Evolutionary conservation across 2,329 filamentous ascomycete species (phyloP).

Genomic region (Beauveria rudraprayagi): DNA sequence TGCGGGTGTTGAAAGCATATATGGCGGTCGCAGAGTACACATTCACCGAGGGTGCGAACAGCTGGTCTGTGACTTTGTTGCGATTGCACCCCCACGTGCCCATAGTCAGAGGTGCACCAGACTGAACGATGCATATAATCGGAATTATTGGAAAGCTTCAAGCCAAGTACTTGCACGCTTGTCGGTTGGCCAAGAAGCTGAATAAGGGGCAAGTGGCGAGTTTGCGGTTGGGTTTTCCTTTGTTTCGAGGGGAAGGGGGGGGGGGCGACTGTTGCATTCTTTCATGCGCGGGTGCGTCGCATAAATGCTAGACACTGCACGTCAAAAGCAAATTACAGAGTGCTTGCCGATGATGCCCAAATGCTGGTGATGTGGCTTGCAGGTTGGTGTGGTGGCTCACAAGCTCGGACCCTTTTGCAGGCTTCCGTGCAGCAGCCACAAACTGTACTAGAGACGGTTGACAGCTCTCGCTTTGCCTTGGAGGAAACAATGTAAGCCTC

Average conservation of each 20-base stretch:
- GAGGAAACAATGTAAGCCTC: neutral
- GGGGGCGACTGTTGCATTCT: neutral
- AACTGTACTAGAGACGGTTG: no score
- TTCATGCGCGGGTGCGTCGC: neutral
- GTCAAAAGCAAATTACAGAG: constrained; percentile 8
- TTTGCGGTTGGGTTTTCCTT: neutral
- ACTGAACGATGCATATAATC: neutral
- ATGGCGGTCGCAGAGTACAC: no score
- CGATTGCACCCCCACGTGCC: no score
- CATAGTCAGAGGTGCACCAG: no score
- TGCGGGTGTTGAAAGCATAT: no score
- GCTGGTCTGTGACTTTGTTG: no score
- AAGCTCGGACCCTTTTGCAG: neutral
- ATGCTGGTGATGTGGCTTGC: constrained; percentile 6
- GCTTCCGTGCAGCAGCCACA: no score
- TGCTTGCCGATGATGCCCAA: neutral
- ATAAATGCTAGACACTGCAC: neutral
- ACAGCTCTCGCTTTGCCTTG: neutral
- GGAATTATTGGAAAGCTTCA: neutral
- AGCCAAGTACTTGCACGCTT: neutral
- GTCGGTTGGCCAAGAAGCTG: neutral
- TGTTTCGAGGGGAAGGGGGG: neutral
- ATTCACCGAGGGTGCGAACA: no score
- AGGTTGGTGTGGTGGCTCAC: neutral
- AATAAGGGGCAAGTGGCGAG: neutral